Conservation (phyloP, 1,284 basidiomycete genomes). For the Coniferiporia sulphurascens region DNA sequence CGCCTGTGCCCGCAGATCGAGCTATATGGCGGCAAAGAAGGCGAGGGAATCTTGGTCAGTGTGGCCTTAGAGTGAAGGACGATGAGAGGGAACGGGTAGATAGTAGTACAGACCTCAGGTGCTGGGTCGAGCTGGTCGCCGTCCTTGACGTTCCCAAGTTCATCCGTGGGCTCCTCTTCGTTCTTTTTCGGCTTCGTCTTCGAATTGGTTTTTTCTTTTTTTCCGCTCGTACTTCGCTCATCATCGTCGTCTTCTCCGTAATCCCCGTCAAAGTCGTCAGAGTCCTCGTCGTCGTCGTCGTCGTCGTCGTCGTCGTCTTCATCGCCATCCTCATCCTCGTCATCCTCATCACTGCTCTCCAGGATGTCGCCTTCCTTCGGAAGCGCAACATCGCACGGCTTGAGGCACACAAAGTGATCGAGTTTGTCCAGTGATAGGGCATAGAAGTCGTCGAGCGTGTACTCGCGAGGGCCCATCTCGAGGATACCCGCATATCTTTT, state of each 20-base stretch:
- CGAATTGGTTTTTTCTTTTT: background rate
- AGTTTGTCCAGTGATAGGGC: constrained; percentile 76
- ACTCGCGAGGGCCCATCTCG: constrained; percentile 76
- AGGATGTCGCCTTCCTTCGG: constrained; percentile 50
- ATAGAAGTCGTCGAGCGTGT: constrained; percentile 84
- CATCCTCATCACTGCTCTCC: constrained; percentile 56
- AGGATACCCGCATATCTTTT: constrained; percentile 83
- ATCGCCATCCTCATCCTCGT: constrained; percentile 46
- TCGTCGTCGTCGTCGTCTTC: constrained; percentile 43
- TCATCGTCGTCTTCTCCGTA: constrained; percentile 31
- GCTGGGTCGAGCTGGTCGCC: constrained; percentile 19
- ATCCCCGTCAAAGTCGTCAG: constrained; percentile 27
- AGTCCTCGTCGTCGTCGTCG: constrained; percentile 28
- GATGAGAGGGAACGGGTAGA: background rate
- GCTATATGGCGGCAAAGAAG: constrained; percentile 28
- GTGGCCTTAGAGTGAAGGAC: background rate
- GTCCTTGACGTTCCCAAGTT: constrained; percentile 19
- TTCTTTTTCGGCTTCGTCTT: constrained; percentile 14
- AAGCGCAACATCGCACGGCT: constrained; percentile 57
- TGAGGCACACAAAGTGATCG: constrained; percentile 70
- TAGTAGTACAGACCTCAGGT: background rate
- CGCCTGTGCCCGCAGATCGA: constrained; percentile 57
- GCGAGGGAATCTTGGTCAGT: background rate
- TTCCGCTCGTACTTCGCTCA: constrained; percentile 20
- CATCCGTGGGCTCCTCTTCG: constrained; percentile 16